Evolutionary conservation across 2,329 filamentous ascomycete species (phyloP).

Genomic region (Arachnomyces sp.): DNA sequence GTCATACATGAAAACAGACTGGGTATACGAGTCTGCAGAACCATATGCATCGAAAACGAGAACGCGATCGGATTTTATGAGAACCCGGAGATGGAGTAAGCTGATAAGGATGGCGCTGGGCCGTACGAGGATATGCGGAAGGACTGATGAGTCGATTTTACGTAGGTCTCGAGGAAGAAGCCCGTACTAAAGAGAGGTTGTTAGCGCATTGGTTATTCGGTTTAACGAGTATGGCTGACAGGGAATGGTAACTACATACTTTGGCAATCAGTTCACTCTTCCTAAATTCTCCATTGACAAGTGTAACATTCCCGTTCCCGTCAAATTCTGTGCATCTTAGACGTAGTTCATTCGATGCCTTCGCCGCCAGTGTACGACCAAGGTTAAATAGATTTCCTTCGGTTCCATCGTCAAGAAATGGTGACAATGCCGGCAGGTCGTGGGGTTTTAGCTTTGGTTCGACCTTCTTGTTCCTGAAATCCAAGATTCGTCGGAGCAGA

Average conservation of each 20-base stretch:
- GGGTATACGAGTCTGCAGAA: slow-evolving; percentile 86
- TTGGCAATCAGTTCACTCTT: slow-evolving; percentile 96
- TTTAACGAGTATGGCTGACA: background rate
- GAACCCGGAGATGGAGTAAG: slow-evolving; percentile 86
- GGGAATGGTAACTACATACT: slow-evolving; percentile 52
- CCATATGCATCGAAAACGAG: slow-evolving; percentile 95
- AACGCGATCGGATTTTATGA: slow-evolving; percentile 91
- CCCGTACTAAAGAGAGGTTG: slow-evolving; percentile 58
- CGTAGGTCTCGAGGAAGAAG: slow-evolving; percentile 87
- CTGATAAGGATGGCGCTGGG: slow-evolving; percentile 92
- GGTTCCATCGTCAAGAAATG: slow-evolving; percentile 52
- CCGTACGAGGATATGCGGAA: slow-evolving; percentile 91
- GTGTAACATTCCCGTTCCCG: slow-evolving; percentile 80
- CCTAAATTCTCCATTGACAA: slow-evolving; percentile 93
- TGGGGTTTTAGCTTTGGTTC: slow-evolving; percentile 45
- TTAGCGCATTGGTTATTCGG: background rate
- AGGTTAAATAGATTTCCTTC: slow-evolving; percentile 60
- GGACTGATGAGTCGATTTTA: slow-evolving; percentile 93
- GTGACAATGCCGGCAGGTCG: slow-evolving; percentile 47
- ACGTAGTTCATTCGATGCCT: slow-evolving; percentile 74
- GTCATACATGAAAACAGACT: slow-evolving; percentile 97
- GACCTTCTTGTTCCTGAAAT: slow-evolving; percentile 25
- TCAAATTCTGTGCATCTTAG: slow-evolving; percentile 93
- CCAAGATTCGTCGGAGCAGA: slow-evolving; percentile 30
- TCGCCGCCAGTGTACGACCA: slow-evolving; percentile 62